Evolutionary conservation across 2,329 filamentous ascomycete genomes (phyloP).

Genomic region (Epichloe sibirici): DNA sequence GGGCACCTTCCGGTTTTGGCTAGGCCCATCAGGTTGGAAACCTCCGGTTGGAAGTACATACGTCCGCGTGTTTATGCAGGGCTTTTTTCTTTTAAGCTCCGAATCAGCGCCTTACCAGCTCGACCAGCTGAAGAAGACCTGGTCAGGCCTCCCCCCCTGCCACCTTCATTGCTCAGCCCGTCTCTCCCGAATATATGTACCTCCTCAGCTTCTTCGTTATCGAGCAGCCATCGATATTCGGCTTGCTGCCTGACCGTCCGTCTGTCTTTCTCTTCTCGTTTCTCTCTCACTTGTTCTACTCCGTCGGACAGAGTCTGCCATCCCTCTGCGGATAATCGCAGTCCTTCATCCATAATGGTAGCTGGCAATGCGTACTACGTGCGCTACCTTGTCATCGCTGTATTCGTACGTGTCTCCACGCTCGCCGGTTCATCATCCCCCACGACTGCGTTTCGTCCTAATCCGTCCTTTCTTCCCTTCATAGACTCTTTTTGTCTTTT

Average conservation of each 20-base stretch:
- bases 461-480: neutral
- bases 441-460: neutral
- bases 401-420: constrained; percentile 52
- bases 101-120: no score
- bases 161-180: no score
- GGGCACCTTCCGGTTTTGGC: no score
- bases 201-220: no score
- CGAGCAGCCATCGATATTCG: neutral
- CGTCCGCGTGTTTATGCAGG: no score
- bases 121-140: no score
- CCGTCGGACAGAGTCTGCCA: neutral
- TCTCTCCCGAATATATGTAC: no score
- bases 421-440: neutral
- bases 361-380: constrained; percentile 62
- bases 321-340: neutral
- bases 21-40: no score
- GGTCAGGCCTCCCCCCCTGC: no score
- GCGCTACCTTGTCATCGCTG: constrained; percentile 68
- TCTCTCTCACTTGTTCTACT: neutral
- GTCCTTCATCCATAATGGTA: constrained; percentile 35
- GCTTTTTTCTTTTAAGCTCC: no score
- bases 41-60: no score
- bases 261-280: neutral
- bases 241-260: neutral
- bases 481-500: constrained; percentile 59